A percentile compares a stretch with the other conserved stretches of the same genome.
phyloP scores from a whole-genome alignment of 306 rosid genomes.

The Alnus glutinosa region DNA sequence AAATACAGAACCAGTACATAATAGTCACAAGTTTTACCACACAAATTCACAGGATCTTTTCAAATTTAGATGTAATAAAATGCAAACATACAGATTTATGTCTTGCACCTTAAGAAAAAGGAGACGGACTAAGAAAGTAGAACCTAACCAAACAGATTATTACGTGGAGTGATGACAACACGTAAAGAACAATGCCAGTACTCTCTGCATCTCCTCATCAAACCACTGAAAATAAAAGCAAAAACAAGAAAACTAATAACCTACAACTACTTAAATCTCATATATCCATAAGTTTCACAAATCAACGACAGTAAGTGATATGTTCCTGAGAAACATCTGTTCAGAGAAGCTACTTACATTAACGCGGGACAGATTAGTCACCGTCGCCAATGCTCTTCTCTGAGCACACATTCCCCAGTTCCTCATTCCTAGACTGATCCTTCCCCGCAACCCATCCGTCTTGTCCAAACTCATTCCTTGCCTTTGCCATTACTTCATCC shows the following conservation, averaged over 20 bases:
- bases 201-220: slow-evolving; percentile 24
- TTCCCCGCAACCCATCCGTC: slow-evolving; percentile 28
- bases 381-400: slow-evolving; percentile 50
- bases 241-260: slow-evolving; percentile 7
- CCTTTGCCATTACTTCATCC: slow-evolving; percentile 23
- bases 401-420: slow-evolving; percentile 33
- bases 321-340: slow-evolving; percentile 21
- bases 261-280: slow-evolving; percentile 26
- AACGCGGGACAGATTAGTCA: slow-evolving; percentile 38
- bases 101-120: neutral
- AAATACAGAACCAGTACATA: slow-evolving; percentile 3
- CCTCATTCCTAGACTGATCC: slow-evolving; percentile 37
- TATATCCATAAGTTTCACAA: slow-evolving; percentile 26
- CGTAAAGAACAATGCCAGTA: slow-evolving; percentile 23
- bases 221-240: neutral
- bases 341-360: slow-evolving; percentile 39
- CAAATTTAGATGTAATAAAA: slow-evolving; percentile 17
- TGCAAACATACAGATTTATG: slow-evolving; percentile 10
- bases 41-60: slow-evolving; percentile 24
- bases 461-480: slow-evolving; percentile 18
- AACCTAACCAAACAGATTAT: slow-evolving; percentile 28
- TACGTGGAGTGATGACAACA: slow-evolving; percentile 1
- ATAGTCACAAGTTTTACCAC: slow-evolving; percentile 7
- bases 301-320: neutral
- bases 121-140: slow-evolving; percentile 4